A percentile compares a stretch with the other conserved stretches of the same genome.
Evolutionary conservation across 2,329 filamentous ascomycete genomes (phyloP).

Genomic region (Penicillium freii): DNA sequence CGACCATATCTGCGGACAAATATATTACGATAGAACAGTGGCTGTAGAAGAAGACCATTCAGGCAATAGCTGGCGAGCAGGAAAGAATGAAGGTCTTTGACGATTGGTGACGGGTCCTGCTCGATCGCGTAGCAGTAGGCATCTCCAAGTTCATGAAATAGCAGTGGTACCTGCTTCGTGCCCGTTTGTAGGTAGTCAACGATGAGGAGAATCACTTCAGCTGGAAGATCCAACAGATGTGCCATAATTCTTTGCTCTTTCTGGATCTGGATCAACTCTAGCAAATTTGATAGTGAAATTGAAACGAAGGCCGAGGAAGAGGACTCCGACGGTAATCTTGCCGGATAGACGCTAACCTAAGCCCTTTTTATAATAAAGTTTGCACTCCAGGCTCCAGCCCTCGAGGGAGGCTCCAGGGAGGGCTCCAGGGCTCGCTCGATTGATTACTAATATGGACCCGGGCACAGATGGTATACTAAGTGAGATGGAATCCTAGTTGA

Average conservation of each 20-base stretch:
- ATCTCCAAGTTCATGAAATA: slow-evolving; percentile 1
- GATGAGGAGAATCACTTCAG: slow-evolving; percentile 8
- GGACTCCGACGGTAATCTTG: not conserved
- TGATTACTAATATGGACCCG: not conserved
- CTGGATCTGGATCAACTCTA: not conserved
- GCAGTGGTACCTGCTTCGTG: not conserved
- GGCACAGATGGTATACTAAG: no score
- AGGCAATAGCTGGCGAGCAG: not conserved
- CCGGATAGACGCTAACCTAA: not conserved
- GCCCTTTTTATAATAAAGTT: no score
- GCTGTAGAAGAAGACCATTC: not conserved
- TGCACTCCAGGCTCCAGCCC: not conserved
- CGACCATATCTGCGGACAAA: not conserved
- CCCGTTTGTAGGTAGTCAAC: slow-evolving; percentile 6
- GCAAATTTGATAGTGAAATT: not conserved
- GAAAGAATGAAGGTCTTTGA: slow-evolving; percentile 9
- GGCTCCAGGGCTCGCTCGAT: not conserved
- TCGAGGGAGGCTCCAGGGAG: not conserved
- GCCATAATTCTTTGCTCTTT: slow-evolving; percentile 4
- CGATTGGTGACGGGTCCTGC: not conserved
- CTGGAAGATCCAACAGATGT: slow-evolving; percentile 9
- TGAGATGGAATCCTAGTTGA: not conserved
- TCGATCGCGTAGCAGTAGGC: not conserved
- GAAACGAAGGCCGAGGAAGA: not conserved
- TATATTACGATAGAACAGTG: slow-evolving; percentile 10